phyloP scores from a whole-genome alignment of 1,284 basidiomycete genomes.

The Ganoderma boninense region DNA sequence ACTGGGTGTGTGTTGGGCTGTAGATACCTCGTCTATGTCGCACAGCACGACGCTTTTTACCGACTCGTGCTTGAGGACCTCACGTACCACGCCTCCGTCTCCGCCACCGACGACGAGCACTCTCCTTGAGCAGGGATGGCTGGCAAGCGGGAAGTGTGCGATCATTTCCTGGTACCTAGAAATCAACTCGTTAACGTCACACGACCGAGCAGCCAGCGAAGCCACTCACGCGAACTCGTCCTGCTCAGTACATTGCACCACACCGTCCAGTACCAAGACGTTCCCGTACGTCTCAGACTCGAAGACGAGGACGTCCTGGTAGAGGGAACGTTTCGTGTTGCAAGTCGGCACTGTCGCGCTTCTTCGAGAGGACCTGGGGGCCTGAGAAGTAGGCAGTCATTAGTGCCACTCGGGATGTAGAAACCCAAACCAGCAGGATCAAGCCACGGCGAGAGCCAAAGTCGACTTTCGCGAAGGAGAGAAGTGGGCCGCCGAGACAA shows the following conservation, averaged over 20 bases:
- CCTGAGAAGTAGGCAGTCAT: too few relatives aligned
- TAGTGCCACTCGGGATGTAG: too few relatives aligned
- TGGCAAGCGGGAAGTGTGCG: constrained; percentile 92
- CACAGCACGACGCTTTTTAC: constrained; percentile 96
- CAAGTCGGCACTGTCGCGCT: too few relatives aligned
- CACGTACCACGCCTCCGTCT: constrained; percentile 95
- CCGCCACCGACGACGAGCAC: constrained; percentile 98
- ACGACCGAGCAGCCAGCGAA: neutral
- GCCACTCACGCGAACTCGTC: constrained; percentile 94
- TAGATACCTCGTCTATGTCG: constrained; percentile 92
- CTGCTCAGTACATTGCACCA: constrained; percentile 96
- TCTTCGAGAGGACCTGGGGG: too few relatives aligned
- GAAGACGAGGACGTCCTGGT: constrained; percentile 96
- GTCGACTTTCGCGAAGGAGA: too few relatives aligned
- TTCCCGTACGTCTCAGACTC: constrained; percentile 96
- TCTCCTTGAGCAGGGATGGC: constrained; percentile 76
- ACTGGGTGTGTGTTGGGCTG: constrained; percentile 18
- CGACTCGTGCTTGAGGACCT: constrained; percentile 92
- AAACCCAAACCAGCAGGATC: too few relatives aligned
- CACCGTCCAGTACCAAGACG: constrained; percentile 95
- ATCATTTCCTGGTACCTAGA: constrained; percentile 98
- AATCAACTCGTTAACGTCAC: neutral
- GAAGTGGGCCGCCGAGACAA: too few relatives aligned
- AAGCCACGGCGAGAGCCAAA: too few relatives aligned
- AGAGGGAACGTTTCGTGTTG: constrained; percentile 95